Evolutionary conservation across 2,329 filamentous ascomycete species (phyloP), one percentile per base, ranked within the genome.

Genomic region (Didymella keratinophila): DNA sequence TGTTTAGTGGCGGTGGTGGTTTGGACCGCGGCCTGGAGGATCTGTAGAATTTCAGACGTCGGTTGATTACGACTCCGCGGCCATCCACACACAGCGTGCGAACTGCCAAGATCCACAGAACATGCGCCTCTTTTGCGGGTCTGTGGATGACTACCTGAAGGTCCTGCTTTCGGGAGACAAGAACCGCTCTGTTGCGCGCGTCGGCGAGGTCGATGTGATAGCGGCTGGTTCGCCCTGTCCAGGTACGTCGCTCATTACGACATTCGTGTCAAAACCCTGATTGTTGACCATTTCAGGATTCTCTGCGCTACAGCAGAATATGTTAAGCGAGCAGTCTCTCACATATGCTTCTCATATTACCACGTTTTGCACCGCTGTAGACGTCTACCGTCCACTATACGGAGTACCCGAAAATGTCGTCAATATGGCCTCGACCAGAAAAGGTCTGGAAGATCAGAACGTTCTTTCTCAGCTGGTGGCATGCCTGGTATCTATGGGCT

Each of bases 1-100:
- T 95, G 0, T 96, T 92, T 68, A 92, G 89, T 64, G 92, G 92
- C 0, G 88, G 89, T 18, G 91, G 92, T 0, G 92, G 89, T 51
- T 87, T 95, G 50, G 91, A 91, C 5, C 83, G 89, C 28, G 91
- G 91, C 0, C 79, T 96, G 0, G 90, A 93, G 72, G 90, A 93
- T 52, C 81, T 0, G 81, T 93, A 0, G 72, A 86, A 25, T 89
- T 90, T 72, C 79, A 81, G 3, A 89, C 86, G 80, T 86, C 86
- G 0, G 88, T 93, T 25, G 92, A 96, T 67, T 85, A 86, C 57
- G 84, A 83, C 55, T 65, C 77, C 0, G 76, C 80, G 5, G 89
- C 91, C 0, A 83, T 93, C 0, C 88, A 92, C 50, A 91, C 89
- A 0, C 91, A 92, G 62, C 85, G 87, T 74, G 90, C 90, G 0